These are phyloP conservation scores for Heracleum sosnowskyi DNA, from an alignment of 129 eudicot genomes.

Conservation along the genomic window DNA sequence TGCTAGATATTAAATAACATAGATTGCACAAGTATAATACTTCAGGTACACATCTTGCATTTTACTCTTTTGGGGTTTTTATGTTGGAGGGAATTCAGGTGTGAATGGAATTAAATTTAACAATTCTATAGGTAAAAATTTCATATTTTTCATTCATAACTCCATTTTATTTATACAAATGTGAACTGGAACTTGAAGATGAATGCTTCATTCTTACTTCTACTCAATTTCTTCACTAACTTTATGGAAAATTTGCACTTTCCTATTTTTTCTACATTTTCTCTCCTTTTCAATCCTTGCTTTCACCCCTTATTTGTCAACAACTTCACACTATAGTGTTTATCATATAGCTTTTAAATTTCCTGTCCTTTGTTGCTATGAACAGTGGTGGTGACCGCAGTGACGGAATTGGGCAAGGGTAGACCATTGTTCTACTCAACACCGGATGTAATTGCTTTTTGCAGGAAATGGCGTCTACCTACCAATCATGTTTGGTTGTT, in stretches of 20 bases:
- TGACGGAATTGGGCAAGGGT: conserved; percentile 84
- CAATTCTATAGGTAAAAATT: background rate
- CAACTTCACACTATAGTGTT: background rate
- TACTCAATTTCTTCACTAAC: background rate
- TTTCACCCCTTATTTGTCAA: background rate
- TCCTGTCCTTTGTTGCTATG: conserved; percentile 13
- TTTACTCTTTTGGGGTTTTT: too few relatives aligned
- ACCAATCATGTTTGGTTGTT: conserved; percentile 96
- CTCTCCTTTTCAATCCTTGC: background rate
- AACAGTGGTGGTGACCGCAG: conserved; percentile 91
- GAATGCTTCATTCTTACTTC: background rate
- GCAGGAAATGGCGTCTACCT: conserved; percentile 96
- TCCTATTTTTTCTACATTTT: background rate
- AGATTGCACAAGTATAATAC: too few relatives aligned
- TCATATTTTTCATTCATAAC: background rate
- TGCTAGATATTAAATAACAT: too few relatives aligned
- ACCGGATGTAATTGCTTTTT: conserved; percentile 81
- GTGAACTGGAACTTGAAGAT: background rate
- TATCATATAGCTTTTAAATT: conserved; percentile 11
- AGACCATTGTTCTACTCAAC: conserved; percentile 96
- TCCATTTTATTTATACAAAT: background rate
- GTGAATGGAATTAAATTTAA: background rate
- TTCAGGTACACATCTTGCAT: too few relatives aligned
- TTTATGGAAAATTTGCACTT: background rate
- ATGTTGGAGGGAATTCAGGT: too few relatives aligned